A percentile compares a stretch with the other conserved stretches of the same genome.
These are phyloP conservation scores for Pyrenochaeta sp. DNA, from an alignment of 2,329 filamentous ascomycete genomes.

Conservation along the genomic window DNA sequence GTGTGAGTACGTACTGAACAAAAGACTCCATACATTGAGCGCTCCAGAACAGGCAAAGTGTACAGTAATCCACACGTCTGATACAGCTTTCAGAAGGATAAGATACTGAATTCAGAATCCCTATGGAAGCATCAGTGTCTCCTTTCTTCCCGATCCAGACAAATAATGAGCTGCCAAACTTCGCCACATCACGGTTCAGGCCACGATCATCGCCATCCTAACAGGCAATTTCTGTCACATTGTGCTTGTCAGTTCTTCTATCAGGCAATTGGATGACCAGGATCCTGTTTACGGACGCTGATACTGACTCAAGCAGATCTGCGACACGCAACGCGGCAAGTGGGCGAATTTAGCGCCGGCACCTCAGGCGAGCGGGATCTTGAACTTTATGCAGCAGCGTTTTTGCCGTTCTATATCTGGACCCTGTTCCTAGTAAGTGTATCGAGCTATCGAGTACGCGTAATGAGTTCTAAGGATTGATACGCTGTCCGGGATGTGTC, in stretches of 20 bases:
- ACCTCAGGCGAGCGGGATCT: neutral
- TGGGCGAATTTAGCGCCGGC: slow-evolving; percentile 3
- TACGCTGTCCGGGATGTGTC: neutral
- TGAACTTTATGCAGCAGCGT: slow-evolving; percentile 1
- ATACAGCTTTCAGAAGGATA: too few species aligned
- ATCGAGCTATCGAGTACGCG: neutral
- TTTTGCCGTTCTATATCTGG: neutral
- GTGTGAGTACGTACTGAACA: too few species aligned
- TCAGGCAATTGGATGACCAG: neutral
- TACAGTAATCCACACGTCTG: too few species aligned
- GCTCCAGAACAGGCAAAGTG: too few species aligned
- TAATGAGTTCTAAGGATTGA: neutral
- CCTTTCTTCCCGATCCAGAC: too few species aligned
- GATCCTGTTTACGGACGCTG: slow-evolving; percentile 1
- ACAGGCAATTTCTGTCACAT: neutral
- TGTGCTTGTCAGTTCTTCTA: neutral
- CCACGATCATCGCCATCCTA: too few species aligned
- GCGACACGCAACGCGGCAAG: slow-evolving; percentile 13
- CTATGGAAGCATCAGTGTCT: too few species aligned
- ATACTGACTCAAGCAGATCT: slow-evolving; percentile 4
- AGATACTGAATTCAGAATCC: too few species aligned
- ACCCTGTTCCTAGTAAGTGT: neutral
- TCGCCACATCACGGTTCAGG: too few species aligned
- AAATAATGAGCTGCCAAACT: too few species aligned
- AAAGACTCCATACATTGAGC: too few species aligned